Evolutionary conservation across 2,329 filamentous ascomycete species (phyloP).

Genomic region (Calonectria pauciramosa): DNA sequence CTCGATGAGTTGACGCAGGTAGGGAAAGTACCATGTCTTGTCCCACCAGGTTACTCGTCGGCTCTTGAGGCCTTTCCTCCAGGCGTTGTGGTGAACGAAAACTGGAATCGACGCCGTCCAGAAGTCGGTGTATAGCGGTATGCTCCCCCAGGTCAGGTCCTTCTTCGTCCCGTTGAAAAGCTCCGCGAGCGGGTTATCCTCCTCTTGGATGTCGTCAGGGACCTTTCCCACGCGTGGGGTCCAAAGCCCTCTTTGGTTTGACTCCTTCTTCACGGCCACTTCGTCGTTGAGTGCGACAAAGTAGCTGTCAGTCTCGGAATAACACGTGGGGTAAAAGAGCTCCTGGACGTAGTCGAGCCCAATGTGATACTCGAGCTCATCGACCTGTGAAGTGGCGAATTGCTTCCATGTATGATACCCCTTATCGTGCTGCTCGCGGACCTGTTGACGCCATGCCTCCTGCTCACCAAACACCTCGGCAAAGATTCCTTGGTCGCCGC

Average conservation of each 20-base stretch:
- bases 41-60: conserved; percentile 42
- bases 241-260: conserved; percentile 37
- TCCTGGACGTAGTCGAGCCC: conserved; percentile 48
- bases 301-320: conserved; percentile 44
- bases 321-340: conserved; percentile 47
- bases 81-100: conserved; percentile 44
- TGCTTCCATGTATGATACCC: conserved; percentile 20
- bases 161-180: neutral
- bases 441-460: conserved; percentile 39
- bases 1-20: conserved; percentile 39
- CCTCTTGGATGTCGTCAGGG: conserved; percentile 38
- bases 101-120: conserved; percentile 43
- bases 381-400: conserved; percentile 24
- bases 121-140: conserved; percentile 42
- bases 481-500: conserved; percentile 50
- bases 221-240: conserved; percentile 41
- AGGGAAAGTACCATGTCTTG: conserved; percentile 45
- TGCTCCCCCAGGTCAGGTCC: conserved; percentile 34
- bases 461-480: conserved; percentile 50
- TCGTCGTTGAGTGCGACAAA: conserved; percentile 40
- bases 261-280: conserved; percentile 31
- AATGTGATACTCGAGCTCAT: conserved; percentile 45
- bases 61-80: conserved; percentile 41
- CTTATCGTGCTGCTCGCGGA: conserved; percentile 28
- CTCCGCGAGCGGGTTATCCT: conserved; percentile 31